Base-by-base conservation (phyloP, 306 rosid genomes). In the Rubus idaeus region DNA sequence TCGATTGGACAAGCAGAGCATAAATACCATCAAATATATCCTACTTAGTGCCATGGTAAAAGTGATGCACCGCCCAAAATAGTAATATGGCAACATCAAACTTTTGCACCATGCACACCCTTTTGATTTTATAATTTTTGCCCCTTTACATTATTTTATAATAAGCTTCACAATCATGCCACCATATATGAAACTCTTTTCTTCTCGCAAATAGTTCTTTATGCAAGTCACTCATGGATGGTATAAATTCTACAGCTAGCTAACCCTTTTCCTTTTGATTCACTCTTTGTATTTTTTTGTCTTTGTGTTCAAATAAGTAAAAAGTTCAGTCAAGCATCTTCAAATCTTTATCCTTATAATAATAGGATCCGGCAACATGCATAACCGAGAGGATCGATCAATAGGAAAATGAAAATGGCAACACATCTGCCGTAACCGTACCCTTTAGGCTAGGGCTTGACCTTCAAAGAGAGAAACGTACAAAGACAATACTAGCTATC, bases 41-140 rank as follows among this genome's bases (percentile, higher is more conserved):
- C 55, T 61, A 77, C 61, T 73, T 4, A 83, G 85, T 71, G 78
- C 84, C 86, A 80, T 53, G 85, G 81, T 77, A 83, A 84, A 82
- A 84, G 91, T 69, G 91, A 87, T 78, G 88, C 93, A 87, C 89
- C 86, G 85, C 85, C 89, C 86, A 80, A 87, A 87, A 80, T 86
- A 90, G 90, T 81, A 87, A 80, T 55, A 56, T 71, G 79, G 86
- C 84, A 81, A 80, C 90, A 82, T 84, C 91, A 86, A 78, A 63
- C 90, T 90, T 87, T 86, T 84, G 53, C n/a, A n/a, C 77, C 52
- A 47, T 78, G 68, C 55, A 23, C 51, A 0, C 62, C 67, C 70
- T 76, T 79, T 80, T 83, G 17, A 45, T 61, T 61, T 26, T 17
- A 16, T 71, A 68, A 79, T 80, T 79, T 84, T 79, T 68, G 69